Evolutionary conservation across 768 basidiomycete species (phyloP), one percentile per base, ranked within the genome.

Genomic region (Russula foetens): DNA sequence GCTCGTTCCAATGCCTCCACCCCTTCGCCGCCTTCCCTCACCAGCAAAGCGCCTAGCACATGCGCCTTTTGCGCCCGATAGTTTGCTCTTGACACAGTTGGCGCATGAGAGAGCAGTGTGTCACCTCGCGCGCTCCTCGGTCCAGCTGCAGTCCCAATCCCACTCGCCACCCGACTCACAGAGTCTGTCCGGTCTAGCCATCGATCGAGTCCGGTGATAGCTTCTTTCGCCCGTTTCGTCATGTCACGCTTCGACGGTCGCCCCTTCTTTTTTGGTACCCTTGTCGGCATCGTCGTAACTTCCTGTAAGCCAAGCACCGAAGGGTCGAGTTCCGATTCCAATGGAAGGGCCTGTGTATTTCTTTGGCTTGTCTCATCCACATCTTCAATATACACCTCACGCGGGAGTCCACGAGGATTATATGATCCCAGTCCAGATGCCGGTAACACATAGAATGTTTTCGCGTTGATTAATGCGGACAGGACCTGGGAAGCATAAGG

Each of bases 391-490:
- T 82, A 81, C n/a, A 82, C 72, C 65, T 90, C 89, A 26, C 88
- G 80, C 19, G 90, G 90, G 7, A 92, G 73, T 26, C 72, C 72
- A n/a, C 83, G 77, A 4, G 88, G 89, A 67, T 81, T 83, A 67
- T 81, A 73, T 0, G 86, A 73, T 26, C 73, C 71, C 9, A 79
- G 64, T 4, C 76, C 72, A 14, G 82, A 79, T 39, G 67, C 66
- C 0, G 90, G 90, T 29, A 86, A 71, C 50, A 90, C 73, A 58
- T 84, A 75, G 68, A 92, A 90, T 1, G 75, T 76, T 15, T 74
- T 69, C 28, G 77, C 77, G 33, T 77, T 70, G 38, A 80, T 59
- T 43, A 92, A 73, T 15, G 67, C 67, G 12, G 77, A 75, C 28
- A 84, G 69, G 39, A 88, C 71, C 49, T 79, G 79, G 26, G 76